Conservation (phyloP, 441 rosid species). For the Adansonia grandidieri region DNA sequence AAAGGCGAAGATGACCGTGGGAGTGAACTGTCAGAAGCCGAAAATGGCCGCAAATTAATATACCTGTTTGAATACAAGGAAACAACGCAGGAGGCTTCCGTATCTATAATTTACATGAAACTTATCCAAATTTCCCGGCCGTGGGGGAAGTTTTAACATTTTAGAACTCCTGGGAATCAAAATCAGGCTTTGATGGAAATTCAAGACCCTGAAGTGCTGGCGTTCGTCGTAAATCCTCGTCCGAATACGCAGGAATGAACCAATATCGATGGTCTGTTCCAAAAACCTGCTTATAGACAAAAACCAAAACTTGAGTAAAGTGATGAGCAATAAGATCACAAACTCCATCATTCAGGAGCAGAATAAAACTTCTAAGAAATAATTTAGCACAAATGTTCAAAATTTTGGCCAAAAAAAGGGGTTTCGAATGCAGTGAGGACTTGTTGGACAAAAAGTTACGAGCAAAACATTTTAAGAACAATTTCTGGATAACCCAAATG, state of each 20-base stretch:
- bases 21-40: slow-evolving; percentile 28
- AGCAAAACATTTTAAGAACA: background rate
- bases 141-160: slow-evolving; percentile 29
- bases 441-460: background rate
- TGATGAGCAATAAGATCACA: background rate
- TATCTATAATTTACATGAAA: slow-evolving; percentile 39
- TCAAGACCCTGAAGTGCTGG: slow-evolving; percentile 83
- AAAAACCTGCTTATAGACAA: slow-evolving; percentile 52
- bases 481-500: background rate
- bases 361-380: background rate
- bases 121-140: slow-evolving; percentile 18
- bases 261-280: slow-evolving; percentile 72
- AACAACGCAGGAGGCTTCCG: slow-evolving; percentile 24
- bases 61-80: slow-evolving; percentile 25
- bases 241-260: slow-evolving; percentile 72
- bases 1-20: slow-evolving; percentile 9
- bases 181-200: slow-evolving; percentile 74
- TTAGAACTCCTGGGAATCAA: slow-evolving; percentile 67
- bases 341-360: background rate
- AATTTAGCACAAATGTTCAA: background rate
- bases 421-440: background rate
- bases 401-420: background rate
- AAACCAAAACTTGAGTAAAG: slow-evolving; percentile 11
- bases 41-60: slow-evolving; percentile 25
- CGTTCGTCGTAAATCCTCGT: slow-evolving; percentile 69